Base-by-base conservation (phyloP, 2,329 filamentous ascomycete species). In the Scleromitrula shiraiana region DNA sequence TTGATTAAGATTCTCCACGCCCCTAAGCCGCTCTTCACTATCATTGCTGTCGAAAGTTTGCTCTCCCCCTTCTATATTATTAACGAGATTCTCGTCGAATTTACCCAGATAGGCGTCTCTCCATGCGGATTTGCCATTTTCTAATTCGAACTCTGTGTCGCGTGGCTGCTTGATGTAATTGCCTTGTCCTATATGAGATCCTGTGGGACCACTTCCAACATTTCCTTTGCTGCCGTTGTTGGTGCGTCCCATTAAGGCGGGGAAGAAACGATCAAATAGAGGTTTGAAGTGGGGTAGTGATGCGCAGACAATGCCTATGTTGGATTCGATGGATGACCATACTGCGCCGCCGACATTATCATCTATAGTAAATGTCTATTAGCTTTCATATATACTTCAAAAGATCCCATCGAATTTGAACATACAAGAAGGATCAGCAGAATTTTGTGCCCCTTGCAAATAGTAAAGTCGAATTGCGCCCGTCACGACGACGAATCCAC, bases 251-350 rank as follows among this genome's bases (percentile, higher is more conserved):
- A 46, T 46, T 3, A 46, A 12, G n/a, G 22, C 17, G 2, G 36
- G 44, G 8, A 46, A 30, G 27, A 35, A 46, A 7, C 35, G 36
- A 10, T 46, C 44, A 26, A 46, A 33, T 14, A 46, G 44, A 4
- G 44, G 44, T 22, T 46, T 46, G 36, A 46, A 41, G 20, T 41
- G 44, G 9, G 46, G 46, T 12, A 48, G 23, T 14, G 38, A 48
- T 10, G 46, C 39, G 22, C 46, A 48, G 5, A 48, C 32, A 9
- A 48, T 33, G 4, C 39, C 39, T 5, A 48, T 42, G 6, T 48
- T 48, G 14, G 29, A 48, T 38, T 48, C 46, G 17, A 42, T 42
- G 30, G 17, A n/a, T 1, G 46, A 41, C 46, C 38, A 48, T 19
- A 42, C 8, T 5, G 46, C 37, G 7, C 30, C 24, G 19, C 46